phyloP scores from a whole-genome alignment of 352 stramenopile genomes.

The Pythium biforme region DNA sequence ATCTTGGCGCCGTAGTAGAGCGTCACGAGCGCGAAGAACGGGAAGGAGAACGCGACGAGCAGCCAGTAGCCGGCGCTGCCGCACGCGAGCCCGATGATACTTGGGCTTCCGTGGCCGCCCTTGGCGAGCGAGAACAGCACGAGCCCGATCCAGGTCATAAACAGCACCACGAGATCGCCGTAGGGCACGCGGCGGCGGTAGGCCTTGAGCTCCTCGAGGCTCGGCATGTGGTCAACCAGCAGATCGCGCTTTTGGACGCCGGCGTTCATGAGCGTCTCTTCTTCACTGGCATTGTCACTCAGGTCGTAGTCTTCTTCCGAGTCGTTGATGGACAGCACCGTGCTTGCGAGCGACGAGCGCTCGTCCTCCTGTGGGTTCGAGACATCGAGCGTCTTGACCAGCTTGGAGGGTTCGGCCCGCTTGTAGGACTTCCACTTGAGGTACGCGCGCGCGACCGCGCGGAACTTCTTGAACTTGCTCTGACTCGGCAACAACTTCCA shows the following conservation, averaged over 20 bases:
- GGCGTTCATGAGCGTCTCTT: constrained; percentile 52
- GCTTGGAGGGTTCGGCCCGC: constrained; percentile 21
- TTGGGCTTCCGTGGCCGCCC: constrained; percentile 71
- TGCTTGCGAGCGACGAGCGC: constrained; percentile 26
- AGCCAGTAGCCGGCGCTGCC: constrained; percentile 68
- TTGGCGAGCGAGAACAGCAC: constrained; percentile 80
- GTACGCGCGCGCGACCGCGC: constrained; percentile 57
- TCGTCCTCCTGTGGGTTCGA: constrained; percentile 42
- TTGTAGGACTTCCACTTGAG: constrained; percentile 78
- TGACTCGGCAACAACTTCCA: constrained; percentile 67
- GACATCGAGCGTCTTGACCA: constrained; percentile 29
- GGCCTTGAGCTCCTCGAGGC: constrained; percentile 52
- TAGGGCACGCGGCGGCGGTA: constrained; percentile 53
- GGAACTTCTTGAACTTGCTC: constrained; percentile 73
- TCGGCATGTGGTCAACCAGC: constrained; percentile 24
- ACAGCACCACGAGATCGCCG: constrained; percentile 61
- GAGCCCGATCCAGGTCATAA: constrained; percentile 76
- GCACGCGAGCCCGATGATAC: constrained; percentile 67
- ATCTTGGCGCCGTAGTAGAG: constrained; percentile 81
- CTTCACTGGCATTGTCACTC: constrained; percentile 45
- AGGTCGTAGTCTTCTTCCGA: constrained; percentile 27
- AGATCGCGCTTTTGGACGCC: constrained; percentile 41
- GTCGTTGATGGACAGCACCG: constrained; percentile 28
- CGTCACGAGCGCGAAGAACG: constrained; percentile 68
- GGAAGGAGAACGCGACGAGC: constrained; percentile 57